These are phyloP conservation scores for Diplocarpon rosae DNA, from an alignment of 2,329 filamentous ascomycete genomes.

Conservation along the genomic window DNA sequence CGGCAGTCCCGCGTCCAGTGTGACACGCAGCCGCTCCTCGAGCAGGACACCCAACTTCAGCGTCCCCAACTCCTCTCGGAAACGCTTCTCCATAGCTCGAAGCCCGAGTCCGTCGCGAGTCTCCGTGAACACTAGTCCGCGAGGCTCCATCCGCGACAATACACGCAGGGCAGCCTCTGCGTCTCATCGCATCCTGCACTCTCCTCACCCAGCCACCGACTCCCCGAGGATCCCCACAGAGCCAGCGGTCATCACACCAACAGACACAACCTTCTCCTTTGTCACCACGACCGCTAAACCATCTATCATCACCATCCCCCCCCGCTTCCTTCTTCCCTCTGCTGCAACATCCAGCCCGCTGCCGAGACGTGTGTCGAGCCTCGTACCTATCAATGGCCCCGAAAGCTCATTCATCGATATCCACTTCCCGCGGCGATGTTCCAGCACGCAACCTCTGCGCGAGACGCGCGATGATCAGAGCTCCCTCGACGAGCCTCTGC, in stretches of 20 bases:
- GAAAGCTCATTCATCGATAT: slow-evolving; percentile 11
- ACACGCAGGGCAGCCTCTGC: slow-evolving; percentile 11
- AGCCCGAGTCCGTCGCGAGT: not conserved
- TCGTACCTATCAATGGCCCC: slow-evolving; percentile 8
- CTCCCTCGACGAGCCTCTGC: not conserved
- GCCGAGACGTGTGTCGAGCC: slow-evolving; percentile 13
- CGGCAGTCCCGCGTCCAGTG: slow-evolving; percentile 6
- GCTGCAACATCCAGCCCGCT: not conserved
- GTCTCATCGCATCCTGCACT: slow-evolving; percentile 8
- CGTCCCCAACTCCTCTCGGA: slow-evolving; percentile 21
- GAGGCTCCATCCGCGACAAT: slow-evolving; percentile 10
- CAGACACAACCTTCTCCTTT: not conserved
- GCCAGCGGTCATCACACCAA: slow-evolving; percentile 6
- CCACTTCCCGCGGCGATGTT: slow-evolving; percentile 14
- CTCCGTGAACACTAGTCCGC: not conserved
- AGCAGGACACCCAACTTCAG: slow-evolving; percentile 25
- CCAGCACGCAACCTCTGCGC: slow-evolving; percentile 13
- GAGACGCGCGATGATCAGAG: not conserved
- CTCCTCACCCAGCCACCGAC: slow-evolving; percentile 15
- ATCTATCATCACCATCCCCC: slow-evolving; percentile 7
- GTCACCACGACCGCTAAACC: slow-evolving; percentile 3
- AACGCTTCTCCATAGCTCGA: slow-evolving; percentile 15
- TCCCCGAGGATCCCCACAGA: slow-evolving; percentile 8
- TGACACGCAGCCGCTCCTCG: slow-evolving; percentile 10
- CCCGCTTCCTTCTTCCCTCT: slow-evolving; percentile 3